Conservation (phyloP, 352 stramenopile genomes). For the Globisporangium canariense region DNA sequence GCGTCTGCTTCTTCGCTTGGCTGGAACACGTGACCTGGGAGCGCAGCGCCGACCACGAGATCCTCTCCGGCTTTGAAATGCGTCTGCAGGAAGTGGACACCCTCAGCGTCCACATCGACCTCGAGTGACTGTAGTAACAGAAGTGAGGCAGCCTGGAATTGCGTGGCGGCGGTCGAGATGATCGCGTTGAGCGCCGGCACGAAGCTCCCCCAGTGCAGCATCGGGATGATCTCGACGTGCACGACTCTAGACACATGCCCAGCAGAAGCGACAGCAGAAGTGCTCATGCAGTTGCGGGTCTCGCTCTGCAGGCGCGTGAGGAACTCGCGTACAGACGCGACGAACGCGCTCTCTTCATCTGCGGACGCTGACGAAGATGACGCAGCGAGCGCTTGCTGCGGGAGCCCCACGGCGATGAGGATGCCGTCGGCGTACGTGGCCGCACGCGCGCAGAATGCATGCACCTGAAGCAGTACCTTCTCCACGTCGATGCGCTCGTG, state of each 20-base stretch:
- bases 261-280: neutral
- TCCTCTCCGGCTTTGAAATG: constrained; percentile 69
- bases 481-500: constrained; percentile 38
- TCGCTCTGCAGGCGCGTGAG: constrained; percentile 31
- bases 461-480: constrained; percentile 43
- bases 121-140: constrained; percentile 92
- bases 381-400: constrained; percentile 15
- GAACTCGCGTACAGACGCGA: constrained; percentile 38
- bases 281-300: constrained; percentile 6
- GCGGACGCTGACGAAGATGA: neutral
- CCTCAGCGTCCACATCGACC: constrained; percentile 52
- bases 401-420: constrained; percentile 55
- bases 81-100: constrained; percentile 54
- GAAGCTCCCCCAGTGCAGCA: constrained; percentile 94
- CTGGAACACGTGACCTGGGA: constrained; percentile 80
- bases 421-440: constrained; percentile 45
- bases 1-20: constrained; percentile 21
- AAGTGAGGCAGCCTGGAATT: constrained; percentile 42
- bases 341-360: constrained; percentile 24
- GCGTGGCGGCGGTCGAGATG: constrained; percentile 59
- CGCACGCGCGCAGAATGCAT: constrained; percentile 45
- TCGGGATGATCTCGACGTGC: constrained; percentile 76
- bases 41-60: constrained; percentile 88
- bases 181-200: constrained; percentile 95
- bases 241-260: constrained; percentile 5